phyloP scores from a whole-genome alignment of 176 grass and related monocot species.

The Dendrocalamus sinicus region DNA sequence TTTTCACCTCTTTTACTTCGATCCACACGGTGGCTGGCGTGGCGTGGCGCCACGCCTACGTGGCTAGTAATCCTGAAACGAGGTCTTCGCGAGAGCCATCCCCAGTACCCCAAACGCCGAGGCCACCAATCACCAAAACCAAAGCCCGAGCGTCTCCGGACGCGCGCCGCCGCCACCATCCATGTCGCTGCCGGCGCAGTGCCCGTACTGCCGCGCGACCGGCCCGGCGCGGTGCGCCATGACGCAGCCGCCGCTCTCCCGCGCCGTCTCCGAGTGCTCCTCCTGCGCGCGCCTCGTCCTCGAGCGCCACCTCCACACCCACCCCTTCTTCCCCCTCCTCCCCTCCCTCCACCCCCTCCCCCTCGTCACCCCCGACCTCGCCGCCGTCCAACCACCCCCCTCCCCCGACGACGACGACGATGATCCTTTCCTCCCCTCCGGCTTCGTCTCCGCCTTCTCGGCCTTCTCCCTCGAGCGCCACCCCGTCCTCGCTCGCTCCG shows the following conservation, averaged over 20 bases:
- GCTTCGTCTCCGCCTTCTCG: conserved; percentile 96
- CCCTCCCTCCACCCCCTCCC: conserved; percentile 69
- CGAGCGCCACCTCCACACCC: conserved; percentile 76
- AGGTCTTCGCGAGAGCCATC: too few species aligned
- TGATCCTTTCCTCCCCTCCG: conserved; percentile 77
- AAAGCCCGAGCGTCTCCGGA: neutral
- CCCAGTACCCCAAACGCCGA: neutral
- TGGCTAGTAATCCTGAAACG: too few species aligned
- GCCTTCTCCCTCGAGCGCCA: conserved; percentile 85
- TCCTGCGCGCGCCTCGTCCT: conserved; percentile 76
- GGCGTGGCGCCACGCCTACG: too few species aligned
- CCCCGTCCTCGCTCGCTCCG: conserved; percentile 79
- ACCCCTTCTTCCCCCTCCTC: conserved; percentile 84
- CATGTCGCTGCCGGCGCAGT: conserved; percentile 52
- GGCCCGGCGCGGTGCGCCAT: conserved; percentile 63
- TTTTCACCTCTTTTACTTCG: too few species aligned
- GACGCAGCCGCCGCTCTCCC: conserved; percentile 62
- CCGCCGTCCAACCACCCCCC: conserved; percentile 5
- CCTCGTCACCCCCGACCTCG: conserved; percentile 88
- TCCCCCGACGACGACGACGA: conserved; percentile 49
- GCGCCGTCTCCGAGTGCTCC: conserved; percentile 80
- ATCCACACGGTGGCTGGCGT: too few species aligned
- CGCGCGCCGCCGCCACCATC: conserved; percentile 27
- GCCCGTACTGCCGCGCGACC: conserved; percentile 76
- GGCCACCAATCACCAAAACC: neutral